Base-by-base conservation (phyloP, 129 eudicot species). In the Chrysanthemum lavandulifolium region DNA sequence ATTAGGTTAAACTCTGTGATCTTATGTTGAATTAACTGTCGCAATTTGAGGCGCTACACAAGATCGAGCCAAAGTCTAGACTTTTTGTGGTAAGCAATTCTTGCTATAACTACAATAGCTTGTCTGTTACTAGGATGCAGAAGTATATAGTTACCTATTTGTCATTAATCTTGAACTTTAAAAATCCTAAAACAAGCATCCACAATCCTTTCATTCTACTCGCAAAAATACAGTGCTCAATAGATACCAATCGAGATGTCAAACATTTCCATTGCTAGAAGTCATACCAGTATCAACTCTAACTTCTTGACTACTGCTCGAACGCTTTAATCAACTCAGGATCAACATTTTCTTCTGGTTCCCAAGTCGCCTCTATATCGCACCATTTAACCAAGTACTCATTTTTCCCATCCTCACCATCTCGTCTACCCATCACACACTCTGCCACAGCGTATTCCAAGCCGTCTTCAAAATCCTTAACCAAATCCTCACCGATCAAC, bases 351-450 rank as follows among this genome's bases (percentile, higher is more conserved):
- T 88, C 97, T 69, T 78, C 87, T 0, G 97, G 99, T 68, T 95
- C 99, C 99, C 99, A 95, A 5, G 99, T 95, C 18, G 91, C 88
- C 49, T 90, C 99, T n/a, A 83, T 79, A 78, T 95, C 99, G 48
- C 83, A 74, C 99, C 99, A 95, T 69, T 89, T 90, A 29, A 95
- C 99, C 79, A 88, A 77, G 72, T 82, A 86, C 88, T 95, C 97
- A 10, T 4, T 74, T 72, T 61, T 83, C 14, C 99, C 91, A 2
- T 54, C 90, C 14, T 80, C 96, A 4, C 79, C 87, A 0, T 80
- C 78, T 33, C 94, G 82, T 14, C 70, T 69, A 43, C 77, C 99
- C 11, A 84, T 52, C 21, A 95, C 84, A 3, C 84, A 23, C 76
- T 88, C 91, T 2, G 93, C 99, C 75, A 84, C 94, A 13, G 94